phyloP scores from a whole-genome alignment of 75 land plant genomes.

The Pinus tabuliformis region DNA sequence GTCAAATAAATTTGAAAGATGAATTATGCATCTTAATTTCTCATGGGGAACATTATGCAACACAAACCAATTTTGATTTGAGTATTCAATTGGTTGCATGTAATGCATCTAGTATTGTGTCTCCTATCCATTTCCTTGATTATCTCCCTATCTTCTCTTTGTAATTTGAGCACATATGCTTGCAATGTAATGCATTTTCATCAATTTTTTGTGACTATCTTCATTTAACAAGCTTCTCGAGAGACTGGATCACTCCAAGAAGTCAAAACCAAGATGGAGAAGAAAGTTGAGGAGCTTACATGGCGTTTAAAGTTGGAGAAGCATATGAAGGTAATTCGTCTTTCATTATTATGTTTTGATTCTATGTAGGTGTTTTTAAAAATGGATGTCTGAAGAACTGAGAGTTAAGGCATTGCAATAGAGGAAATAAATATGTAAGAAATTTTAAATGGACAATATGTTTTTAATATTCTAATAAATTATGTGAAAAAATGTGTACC shows the following conservation, averaged over 20 bases:
- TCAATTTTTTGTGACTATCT: background rate
- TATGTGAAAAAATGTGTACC: no score
- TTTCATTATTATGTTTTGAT: no score
- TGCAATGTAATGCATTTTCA: background rate
- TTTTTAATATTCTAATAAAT: no score
- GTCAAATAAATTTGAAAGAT: no score
- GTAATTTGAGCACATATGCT: background rate
- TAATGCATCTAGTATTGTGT: background rate
- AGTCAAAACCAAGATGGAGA: conserved; percentile 94
- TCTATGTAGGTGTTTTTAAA: no score
- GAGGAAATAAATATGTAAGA: no score
- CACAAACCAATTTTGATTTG: background rate
- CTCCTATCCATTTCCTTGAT: background rate
- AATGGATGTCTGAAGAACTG: background rate
- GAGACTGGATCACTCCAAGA: conserved; percentile 98
- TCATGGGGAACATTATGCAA: background rate
- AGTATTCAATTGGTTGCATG: background rate
- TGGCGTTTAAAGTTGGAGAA: conserved; percentile 96
- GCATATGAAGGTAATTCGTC: conserved; percentile 74
- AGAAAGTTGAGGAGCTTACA: conserved; percentile 96
- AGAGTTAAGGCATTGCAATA: background rate
- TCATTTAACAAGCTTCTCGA: conserved; percentile 65
- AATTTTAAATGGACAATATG: no score
- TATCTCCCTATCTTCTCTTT: background rate
- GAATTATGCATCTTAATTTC: background rate